Evolutionary conservation across 805 yeast genomes (phyloP).

Genomic region (Candida xyloterini): DNA sequence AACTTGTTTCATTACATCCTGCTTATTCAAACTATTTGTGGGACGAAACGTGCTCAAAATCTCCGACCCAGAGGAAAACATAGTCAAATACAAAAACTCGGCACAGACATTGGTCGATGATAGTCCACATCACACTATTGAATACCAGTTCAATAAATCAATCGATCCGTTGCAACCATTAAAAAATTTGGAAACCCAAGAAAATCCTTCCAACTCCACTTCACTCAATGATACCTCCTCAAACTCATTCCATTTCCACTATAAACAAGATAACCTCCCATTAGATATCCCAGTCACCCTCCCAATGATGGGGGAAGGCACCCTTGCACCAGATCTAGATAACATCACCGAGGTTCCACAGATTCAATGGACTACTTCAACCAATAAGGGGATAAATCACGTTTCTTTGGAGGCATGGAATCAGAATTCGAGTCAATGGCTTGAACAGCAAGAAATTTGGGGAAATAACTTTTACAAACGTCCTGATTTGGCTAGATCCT

Average conservation of each 20-base stretch:
- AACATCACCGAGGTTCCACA: conserved; percentile 25
- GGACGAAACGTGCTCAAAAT: not conserved
- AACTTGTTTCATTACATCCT: conserved; percentile 7
- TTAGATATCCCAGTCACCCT: not conserved
- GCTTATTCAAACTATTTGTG: conserved; percentile 4
- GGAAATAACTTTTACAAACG: conserved; percentile 10
- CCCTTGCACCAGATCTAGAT: conserved; percentile 13
- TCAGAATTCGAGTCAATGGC: conserved; percentile 23
- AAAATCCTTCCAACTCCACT: not conserved
- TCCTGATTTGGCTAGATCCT: conserved; percentile 15
- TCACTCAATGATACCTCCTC: not conserved
- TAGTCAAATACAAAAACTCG: conserved; percentile 16
- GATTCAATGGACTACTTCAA: conserved; percentile 16
- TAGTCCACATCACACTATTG: conserved; percentile 4
- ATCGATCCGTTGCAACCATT: conserved; percentile 1
- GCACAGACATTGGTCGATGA: conserved; percentile 21
- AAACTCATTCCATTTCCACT: conserved; percentile 1
- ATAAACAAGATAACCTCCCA: not conserved
- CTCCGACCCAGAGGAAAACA: conserved; percentile 3
- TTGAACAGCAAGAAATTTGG: conserved; percentile 17
- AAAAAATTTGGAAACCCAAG: not conserved
- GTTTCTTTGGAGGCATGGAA: conserved; percentile 32
- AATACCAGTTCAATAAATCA: conserved; percentile 6
- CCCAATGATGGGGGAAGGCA: conserved; percentile 1
- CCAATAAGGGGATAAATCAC: conserved; percentile 18